Evolutionary conservation across 495 filamentous ascomycete genomes (phyloP), one percentile per base, ranked within the genome.

Genomic region (Penicillium macrosclerotiorum): DNA sequence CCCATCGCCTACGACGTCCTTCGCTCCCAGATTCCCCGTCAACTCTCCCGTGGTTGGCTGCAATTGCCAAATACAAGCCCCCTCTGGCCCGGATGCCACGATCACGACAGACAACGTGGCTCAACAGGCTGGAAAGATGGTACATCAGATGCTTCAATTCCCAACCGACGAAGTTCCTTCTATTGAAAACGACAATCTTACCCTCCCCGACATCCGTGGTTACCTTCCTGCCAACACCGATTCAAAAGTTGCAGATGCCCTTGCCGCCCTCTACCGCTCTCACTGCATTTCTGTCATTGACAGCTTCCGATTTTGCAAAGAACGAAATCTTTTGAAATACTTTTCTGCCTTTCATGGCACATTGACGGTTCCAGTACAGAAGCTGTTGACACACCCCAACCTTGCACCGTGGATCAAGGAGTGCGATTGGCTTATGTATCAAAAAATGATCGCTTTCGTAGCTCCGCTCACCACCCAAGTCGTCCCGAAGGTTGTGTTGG

Each of bases 351-450:
- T 97, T 65, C 88, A 94, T 51, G 94, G 93, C 42, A 96, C 90
- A 2, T 75, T 98, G 54, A 97, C 93, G 12, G 90, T 95, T 60
- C 94, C 94, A 3, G 90, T 96, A n/a, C 91, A 96, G 68, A 96
- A 92, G 66, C 76, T 98, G 8, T 83, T 98, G 47, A 81, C 83
- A 5, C 81, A 93, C 53, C 86, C 85, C 2, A 81, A 78, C 43
- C 73, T 98, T 37, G 88, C 90, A 11, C 80, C 86, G 3, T 98
- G 93, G 93, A 94, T 98, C 50, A 85, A 89, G 55, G 85, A 94
- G 60, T 95, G 89, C 55, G 93, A 98, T 54, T 92, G 90, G 72
- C 72, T 90, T 27, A 89, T 96, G 75, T 98, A 98, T 60, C 89
- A 87, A 64, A 90, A 90, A 53, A 95, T 97, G 90, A 89, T 95